Evolutionary conservation across 345 rosid genomes (phyloP).

Genomic region (Moringa oleifera): DNA sequence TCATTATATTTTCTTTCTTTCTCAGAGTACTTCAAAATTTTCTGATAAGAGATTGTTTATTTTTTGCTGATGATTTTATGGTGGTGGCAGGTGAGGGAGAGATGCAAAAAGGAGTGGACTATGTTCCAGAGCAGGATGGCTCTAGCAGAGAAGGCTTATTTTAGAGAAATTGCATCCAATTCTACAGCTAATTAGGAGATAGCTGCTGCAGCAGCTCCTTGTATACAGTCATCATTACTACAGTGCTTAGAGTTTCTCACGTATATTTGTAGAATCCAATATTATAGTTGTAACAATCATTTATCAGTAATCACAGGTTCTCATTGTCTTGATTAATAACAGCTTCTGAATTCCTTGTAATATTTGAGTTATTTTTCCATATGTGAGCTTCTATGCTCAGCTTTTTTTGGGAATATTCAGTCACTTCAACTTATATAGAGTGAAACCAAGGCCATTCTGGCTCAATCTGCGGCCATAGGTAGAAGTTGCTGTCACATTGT

Average conservation of each 20-base stretch:
- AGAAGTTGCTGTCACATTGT: no score
- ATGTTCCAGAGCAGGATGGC: slow-evolving; percentile 60
- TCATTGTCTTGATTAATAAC: background rate
- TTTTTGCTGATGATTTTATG: background rate
- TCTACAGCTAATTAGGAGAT: slow-evolving; percentile 31
- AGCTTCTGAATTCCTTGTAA: background rate
- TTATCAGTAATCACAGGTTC: background rate
- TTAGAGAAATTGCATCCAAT: slow-evolving; percentile 33
- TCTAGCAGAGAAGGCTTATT: slow-evolving; percentile 59
- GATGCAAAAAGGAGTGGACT: slow-evolving; percentile 82
- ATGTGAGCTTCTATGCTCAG: background rate
- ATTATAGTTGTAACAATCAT: slow-evolving; percentile 17
- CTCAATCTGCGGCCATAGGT: no score
- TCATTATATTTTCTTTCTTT: no score
- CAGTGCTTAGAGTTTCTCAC: slow-evolving; percentile 17
- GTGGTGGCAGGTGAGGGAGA: slow-evolving; percentile 66
- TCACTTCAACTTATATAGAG: no score
- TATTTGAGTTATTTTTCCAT: background rate
- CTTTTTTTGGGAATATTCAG: background rate
- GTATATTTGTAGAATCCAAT: slow-evolving; percentile 16
- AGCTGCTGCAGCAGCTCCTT: slow-evolving; percentile 7
- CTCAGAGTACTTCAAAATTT: no score
- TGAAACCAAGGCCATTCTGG: no score
- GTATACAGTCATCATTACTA: slow-evolving; percentile 15
- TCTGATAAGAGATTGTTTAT: no score